A percentile compares a stretch with the other conserved stretches of the same genome.
These are phyloP conservation scores for Leishmania turanica DNA, from an alignment of 208 protist genomes.

Conservation along the genomic window DNA sequence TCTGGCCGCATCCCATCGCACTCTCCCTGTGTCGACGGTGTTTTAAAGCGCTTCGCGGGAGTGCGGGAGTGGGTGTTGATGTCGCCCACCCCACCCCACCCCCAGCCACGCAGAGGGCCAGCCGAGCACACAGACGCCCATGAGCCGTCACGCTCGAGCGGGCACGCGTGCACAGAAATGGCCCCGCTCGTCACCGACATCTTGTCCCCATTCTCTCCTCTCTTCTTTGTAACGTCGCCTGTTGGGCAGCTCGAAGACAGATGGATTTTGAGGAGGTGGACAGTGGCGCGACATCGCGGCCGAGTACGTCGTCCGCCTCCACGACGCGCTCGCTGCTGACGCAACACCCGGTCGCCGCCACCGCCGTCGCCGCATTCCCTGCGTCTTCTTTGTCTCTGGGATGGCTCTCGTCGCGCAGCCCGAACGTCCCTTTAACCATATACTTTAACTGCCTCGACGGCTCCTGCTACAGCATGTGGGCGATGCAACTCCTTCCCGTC, in stretches of 20 bases:
- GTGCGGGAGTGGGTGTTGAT: background rate
- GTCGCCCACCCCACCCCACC: background rate
- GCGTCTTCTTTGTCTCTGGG: background rate
- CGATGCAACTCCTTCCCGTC: conserved; percentile 44
- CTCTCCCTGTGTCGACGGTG: background rate
- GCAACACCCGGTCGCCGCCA: background rate
- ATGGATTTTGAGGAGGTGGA: background rate
- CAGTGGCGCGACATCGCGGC: background rate
- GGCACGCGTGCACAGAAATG: background rate
- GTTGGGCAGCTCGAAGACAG: background rate
- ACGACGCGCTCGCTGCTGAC: background rate
- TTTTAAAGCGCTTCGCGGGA: too few relatives aligned
- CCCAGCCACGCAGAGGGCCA: background rate
- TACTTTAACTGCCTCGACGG: conserved; percentile 57
- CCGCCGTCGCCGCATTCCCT: background rate
- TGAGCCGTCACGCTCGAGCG: background rate
- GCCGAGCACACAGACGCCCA: background rate
- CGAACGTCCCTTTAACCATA: conserved; percentile 45
- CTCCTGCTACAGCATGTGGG: conserved; percentile 52
- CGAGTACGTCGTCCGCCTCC: background rate
- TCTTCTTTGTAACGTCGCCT: background rate
- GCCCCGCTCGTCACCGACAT: background rate
- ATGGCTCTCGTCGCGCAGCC: conserved; percentile 13
- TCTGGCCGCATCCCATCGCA: background rate
- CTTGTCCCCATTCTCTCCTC: background rate